Evolutionary conservation across 129 eudicot genomes (phyloP).

Genomic region (Logfia minima): DNA sequence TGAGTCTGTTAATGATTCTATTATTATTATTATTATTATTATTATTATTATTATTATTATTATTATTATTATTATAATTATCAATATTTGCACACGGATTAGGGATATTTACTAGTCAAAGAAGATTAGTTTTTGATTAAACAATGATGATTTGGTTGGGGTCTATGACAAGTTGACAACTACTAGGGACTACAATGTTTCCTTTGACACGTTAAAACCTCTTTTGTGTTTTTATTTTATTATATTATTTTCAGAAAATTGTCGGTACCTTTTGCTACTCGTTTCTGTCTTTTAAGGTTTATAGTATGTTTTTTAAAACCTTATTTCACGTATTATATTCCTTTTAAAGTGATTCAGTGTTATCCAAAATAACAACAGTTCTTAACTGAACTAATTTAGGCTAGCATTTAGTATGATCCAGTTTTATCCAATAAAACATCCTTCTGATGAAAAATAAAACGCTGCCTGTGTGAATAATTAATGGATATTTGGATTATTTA

Average conservation of each 20-base stretch:
- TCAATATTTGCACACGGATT: background rate
- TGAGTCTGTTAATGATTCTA: slow-evolving; percentile 17
- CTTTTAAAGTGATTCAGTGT: too few relatives aligned
- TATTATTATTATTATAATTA: too few relatives aligned
- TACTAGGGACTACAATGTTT: slow-evolving; percentile 35
- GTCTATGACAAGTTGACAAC: slow-evolving; percentile 20
- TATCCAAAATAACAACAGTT: too few relatives aligned
- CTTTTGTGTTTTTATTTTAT: slow-evolving; percentile 16
- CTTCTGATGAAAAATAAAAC: too few relatives aligned
- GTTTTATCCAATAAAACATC: too few relatives aligned
- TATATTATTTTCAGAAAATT: slow-evolving; percentile 8
- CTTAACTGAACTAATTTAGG: too few relatives aligned
- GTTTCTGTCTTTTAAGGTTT: background rate
- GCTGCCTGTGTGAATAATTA: too few relatives aligned
- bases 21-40: background rate
- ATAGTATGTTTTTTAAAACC: background rate
- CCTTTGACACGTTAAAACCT: slow-evolving; percentile 29
- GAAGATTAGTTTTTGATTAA: slow-evolving; percentile 20
- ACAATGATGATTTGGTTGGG: slow-evolving; percentile 12
- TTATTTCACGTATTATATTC: background rate
- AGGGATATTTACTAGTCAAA: background rate
- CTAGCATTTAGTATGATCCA: background rate
- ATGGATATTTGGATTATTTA: too few relatives aligned
- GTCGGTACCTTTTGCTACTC: slow-evolving; percentile 22
- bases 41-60: too few relatives aligned